Evolutionary conservation across 768 basidiomycete genomes (phyloP), one percentile per base, ranked within the genome.

Genomic region (Favolaschia claudopus): DNA sequence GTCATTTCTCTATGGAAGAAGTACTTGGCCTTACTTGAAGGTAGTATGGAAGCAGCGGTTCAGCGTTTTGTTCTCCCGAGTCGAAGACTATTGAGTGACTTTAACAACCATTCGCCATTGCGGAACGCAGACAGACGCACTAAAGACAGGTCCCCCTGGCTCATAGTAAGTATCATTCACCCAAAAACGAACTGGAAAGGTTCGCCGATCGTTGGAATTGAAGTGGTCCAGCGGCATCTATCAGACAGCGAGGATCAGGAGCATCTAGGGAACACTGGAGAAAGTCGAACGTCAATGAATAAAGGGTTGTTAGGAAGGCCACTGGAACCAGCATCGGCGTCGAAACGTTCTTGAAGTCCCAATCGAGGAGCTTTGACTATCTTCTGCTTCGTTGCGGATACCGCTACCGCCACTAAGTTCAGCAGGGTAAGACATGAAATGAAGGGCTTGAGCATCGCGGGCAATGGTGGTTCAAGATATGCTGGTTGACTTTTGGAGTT

Each of bases 211-310:
- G 31, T 67, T 69, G 25, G 70, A 68, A 8, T 65, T 65, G 55
- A 82, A 83, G 59, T 83, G 82, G 65, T 83, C 81, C 28, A 82
- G 57, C 4, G 80, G 79, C 66, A 83, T 74, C 80, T 83, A 38
- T 24, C 19, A n/a, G 29, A 5, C 1, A 12, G 8, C 27, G n/a
- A 28, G 28, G 22, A 7, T 29, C 20, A 32, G 3, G 34, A 28
- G 14, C 7, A n/a, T 40, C 20, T 12, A 40, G 47, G 22, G 29
- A 44, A 33, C n/a, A n/a, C n/a, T n/a, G n/a, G n/a, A n/a, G n/a
- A n/a, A n/a, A 19, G 17, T 5, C 38, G 22, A 48, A 64, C 62
- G 44, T 64, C 44, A 19, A 64, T 55, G 19, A 64, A 64, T 9
- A 59, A 27, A 5, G 62, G 53, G 5, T 60, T 33, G 36, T 59